Conservation (phyloP, 2,329 filamentous ascomycete species). For the Penicillium sp. region DNA sequence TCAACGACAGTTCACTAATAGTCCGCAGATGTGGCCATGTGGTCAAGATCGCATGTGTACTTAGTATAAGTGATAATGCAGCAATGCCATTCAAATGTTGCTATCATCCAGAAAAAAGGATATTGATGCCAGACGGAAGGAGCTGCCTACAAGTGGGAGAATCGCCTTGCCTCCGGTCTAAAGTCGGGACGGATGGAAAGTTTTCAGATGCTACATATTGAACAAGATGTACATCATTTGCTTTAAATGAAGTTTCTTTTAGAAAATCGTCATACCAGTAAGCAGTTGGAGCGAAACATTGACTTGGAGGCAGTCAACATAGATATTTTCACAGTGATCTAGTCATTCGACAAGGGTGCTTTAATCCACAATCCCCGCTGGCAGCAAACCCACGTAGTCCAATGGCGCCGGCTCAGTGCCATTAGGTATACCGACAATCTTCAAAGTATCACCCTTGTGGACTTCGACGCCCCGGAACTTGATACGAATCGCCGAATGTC, state of each 20-base stretch:
- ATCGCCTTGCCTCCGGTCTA: neutral
- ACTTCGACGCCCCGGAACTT: constrained; percentile 56
- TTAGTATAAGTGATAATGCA: neutral
- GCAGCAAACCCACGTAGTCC: constrained; percentile 65
- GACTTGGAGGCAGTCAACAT: neutral
- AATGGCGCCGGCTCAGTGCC: constrained; percentile 63
- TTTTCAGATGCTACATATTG: neutral
- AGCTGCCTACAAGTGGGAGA: neutral
- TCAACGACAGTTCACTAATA: neutral
- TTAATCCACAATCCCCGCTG: constrained; percentile 56
- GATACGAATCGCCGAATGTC: constrained; percentile 62
- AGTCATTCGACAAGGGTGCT: neutral
- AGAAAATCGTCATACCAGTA: neutral
- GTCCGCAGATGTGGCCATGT: neutral
- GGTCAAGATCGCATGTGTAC: neutral
- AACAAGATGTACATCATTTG: neutral
- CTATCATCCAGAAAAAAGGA: neutral
- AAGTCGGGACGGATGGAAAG: constrained; percentile 27
- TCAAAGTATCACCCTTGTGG: constrained; percentile 51
- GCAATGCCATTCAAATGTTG: neutral
- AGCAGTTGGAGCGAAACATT: neutral
- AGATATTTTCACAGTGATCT: neutral
- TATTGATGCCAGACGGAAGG: neutral
- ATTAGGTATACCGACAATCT: constrained; percentile 56
- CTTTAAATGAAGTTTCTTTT: neutral